These are phyloP conservation scores for Rhodotorula sp. DNA, from an alignment of 1,284 basidiomycete species.

Conservation along the genomic window DNA sequence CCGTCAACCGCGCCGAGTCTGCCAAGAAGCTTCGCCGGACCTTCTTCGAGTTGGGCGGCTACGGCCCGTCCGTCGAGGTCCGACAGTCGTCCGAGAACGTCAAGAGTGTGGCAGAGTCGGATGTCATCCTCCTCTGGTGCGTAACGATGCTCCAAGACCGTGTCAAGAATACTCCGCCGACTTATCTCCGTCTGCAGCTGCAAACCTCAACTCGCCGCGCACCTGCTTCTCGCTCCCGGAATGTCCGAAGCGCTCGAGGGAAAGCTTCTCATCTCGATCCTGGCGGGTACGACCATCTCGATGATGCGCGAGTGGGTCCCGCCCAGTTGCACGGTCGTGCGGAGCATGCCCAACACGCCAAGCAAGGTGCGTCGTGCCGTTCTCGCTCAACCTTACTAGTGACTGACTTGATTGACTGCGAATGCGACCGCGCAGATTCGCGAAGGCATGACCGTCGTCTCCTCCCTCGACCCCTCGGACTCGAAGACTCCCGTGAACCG, in stretches of 20 bases:
- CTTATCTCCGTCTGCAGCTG: constrained; percentile 58
- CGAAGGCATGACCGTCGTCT: constrained; percentile 94
- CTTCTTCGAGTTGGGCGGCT: constrained; percentile 60
- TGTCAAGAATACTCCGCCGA: neutral
- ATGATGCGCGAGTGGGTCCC: constrained; percentile 76
- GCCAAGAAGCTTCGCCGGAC: constrained; percentile 66
- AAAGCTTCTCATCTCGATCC: constrained; percentile 93
- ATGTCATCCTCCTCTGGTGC: constrained; percentile 85
- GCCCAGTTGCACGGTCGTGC: constrained; percentile 76
- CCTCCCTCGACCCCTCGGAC: constrained; percentile 59
- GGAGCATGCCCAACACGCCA: constrained; percentile 99
- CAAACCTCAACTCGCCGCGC: constrained; percentile 84
- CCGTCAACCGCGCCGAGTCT: constrained; percentile 77
- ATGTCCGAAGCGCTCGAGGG: constrained; percentile 80
- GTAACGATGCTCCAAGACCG: constrained; percentile 43
- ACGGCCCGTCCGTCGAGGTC: constrained; percentile 51
- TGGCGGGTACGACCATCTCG: constrained; percentile 86
- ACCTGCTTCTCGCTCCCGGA: constrained; percentile 73
- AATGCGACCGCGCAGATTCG: constrained; percentile 65
- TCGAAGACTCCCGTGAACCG: constrained; percentile 61
- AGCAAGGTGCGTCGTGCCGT: constrained; percentile 67
- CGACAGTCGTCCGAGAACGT: constrained; percentile 66
- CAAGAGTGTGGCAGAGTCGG: constrained; percentile 66
- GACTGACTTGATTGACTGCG: neutral
- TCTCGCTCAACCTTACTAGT: constrained; percentile 3